Base-by-base conservation (phyloP, 2,329 filamentous ascomycete species). In the Sporothrix pseudoabietina region DNA sequence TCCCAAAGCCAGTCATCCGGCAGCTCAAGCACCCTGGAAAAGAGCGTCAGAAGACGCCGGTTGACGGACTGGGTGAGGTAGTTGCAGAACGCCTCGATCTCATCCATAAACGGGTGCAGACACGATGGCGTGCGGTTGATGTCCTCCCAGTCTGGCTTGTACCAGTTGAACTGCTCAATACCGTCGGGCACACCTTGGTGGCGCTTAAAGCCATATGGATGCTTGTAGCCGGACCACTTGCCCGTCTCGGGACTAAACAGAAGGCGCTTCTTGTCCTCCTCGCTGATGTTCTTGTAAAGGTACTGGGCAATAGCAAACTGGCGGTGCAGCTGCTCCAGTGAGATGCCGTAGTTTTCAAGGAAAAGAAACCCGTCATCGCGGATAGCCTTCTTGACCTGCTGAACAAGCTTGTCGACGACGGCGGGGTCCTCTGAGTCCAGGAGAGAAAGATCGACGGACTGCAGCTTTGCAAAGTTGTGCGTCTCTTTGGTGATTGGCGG, bases 121-220 rank as follows among this genome's bases (percentile, higher is more conserved):
- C 84, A 86, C n/a, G 74, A 80, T 0, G 85, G 85, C 0, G 82
- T 79, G 8, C 83, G 87, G 66, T 81, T 77, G 30, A 79, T 75
- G 73, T 83, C 79, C 74, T 82, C 78, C 82, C 83, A 86, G 65
- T 87, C 84, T 0, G 77, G 78, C 32, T 80, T 82, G 79, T 87
- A 87, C 82, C 83, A 87, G 78, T 87, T 87, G 78, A 87, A 87
- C 74, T 87, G 85, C 75, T 87, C 85, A 71, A 87, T 87, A 3
- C 85, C 85, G 76, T 87, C 85, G 19, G 81, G 77, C 14, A 80
- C 76, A 1, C 83, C 84, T 1, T 80, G 81, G 54, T 83, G 78
- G 63, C 84, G 83, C 82, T 84, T 84, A 80, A 81, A 85, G 75
- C 80, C 85, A 77, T 79, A 84, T n/a, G 75, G 84, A 75, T 81